Percentiles rank a stretch among this genome's conserved stretches.
phyloP scores from a whole-genome alignment of 2,329 filamentous ascomycete genomes.

The Didymosphaeria variabile region DNA sequence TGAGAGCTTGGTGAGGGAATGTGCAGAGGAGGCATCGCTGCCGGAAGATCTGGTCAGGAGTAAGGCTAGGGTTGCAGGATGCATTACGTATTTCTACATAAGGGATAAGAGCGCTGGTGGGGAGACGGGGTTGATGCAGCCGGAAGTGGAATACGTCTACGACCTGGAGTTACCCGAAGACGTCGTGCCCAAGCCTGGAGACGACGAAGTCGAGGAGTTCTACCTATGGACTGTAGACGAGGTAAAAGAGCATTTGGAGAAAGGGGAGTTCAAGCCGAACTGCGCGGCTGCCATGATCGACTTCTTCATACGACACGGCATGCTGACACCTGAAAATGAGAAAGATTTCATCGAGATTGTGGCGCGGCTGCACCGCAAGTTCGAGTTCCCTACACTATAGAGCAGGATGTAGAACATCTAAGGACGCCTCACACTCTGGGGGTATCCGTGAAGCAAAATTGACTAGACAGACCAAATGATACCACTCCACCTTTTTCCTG shows the following conservation, averaged over 20 bases:
- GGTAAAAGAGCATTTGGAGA: constrained; percentile 72
- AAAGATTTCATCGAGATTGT: constrained; percentile 79
- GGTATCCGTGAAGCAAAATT: constrained; percentile 45
- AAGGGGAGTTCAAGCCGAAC: constrained; percentile 90
- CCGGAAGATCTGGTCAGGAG: constrained; percentile 73
- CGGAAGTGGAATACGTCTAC: constrained; percentile 91
- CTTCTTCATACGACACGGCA: constrained; percentile 87
- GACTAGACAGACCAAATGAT: constrained; percentile 38
- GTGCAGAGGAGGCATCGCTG: constrained; percentile 86
- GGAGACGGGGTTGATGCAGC: constrained; percentile 83
- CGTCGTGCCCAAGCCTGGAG: constrained; percentile 77
- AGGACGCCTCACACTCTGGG: constrained; percentile 30
- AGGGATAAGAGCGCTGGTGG: constrained; percentile 79
- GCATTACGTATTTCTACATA: constrained; percentile 85
- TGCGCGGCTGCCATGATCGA: constrained; percentile 85
- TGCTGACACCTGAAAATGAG: constrained; percentile 82
- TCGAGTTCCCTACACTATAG: constrained; percentile 73
- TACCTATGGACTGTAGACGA: constrained; percentile 79
- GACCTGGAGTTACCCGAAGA: constrained; percentile 79
- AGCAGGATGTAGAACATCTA: constrained; percentile 17
- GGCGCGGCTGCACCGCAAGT: constrained; percentile 75
- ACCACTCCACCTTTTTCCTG: constrained; percentile 31
- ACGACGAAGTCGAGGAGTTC: constrained; percentile 90
- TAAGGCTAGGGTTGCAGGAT: constrained; percentile 68
- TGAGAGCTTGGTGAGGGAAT: constrained; percentile 85